phyloP scores from a whole-genome alignment of 2,329 filamentous ascomycete genomes.

The Fusarium papillatum region DNA sequence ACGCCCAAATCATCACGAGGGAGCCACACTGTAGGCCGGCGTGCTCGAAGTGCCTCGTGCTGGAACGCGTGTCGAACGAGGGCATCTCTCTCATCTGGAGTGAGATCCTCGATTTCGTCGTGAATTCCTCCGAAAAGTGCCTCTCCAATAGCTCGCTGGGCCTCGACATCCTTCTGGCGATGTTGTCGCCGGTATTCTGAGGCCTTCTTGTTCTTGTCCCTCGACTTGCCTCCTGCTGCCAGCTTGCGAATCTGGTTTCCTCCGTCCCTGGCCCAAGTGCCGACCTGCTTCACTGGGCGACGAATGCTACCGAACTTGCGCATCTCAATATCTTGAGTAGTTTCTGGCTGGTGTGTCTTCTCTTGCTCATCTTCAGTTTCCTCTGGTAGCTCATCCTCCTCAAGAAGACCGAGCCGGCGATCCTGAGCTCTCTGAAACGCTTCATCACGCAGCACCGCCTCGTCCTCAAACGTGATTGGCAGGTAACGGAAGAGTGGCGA shows the following conservation, averaged over 20 bases:
- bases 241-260: constrained; percentile 63
- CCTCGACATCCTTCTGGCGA: constrained; percentile 75
- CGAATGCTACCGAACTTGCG: constrained; percentile 55
- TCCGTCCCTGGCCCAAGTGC: constrained; percentile 55
- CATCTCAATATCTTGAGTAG: constrained; percentile 55
- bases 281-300: constrained; percentile 60
- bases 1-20: constrained; percentile 92
- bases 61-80: constrained; percentile 91
- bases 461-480: constrained; percentile 95
- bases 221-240: constrained; percentile 45
- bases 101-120: constrained; percentile 95
- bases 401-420: constrained; percentile 72
- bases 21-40: constrained; percentile 93
- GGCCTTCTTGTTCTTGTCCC: constrained; percentile 51
- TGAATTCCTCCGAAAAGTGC: constrained; percentile 89
- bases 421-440: constrained; percentile 87
- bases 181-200: constrained; percentile 63
- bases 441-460: constrained; percentile 91
- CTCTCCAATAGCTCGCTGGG: constrained; percentile 80
- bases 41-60: constrained; percentile 87
- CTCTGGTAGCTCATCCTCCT: constrained; percentile 64
- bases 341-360: constrained; percentile 45
- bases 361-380: constrained; percentile 58
- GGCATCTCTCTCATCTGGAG: constrained; percentile 87
- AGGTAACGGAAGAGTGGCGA: constrained; percentile 88